Evolutionary conservation across 805 yeast genomes (phyloP), one percentile per base, ranked within the genome.

Genomic region (Candida saitoana): DNA sequence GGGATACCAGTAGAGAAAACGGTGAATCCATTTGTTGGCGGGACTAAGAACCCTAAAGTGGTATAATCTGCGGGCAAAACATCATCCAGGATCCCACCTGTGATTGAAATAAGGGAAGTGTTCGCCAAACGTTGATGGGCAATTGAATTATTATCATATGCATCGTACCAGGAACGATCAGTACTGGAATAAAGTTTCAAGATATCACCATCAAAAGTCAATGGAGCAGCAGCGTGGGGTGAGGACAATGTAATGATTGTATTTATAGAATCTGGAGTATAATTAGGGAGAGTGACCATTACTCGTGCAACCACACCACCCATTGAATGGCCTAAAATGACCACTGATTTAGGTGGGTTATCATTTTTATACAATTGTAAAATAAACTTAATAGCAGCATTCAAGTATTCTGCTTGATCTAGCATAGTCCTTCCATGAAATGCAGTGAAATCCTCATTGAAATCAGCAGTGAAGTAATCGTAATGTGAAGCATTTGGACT

Each of bases 231-330:
- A 1, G 90, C 78, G 58, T 93, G 98, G 0, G 99, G 99, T 0
- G 97, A 79, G 0, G 96, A 84, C 29, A 91, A 65, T 0, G 98
- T 90, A 17, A 90, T 49, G 12, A 91, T 83, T 0, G 96, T 83
- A 55, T 87, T 89, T 16, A 93, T 80, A 1, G 96, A 84, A 17
- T 74, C 77, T 3, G 75, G 75, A 1, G 69, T 53, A 57, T 87
- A 90, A 55, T 88, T 90, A 1, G 88, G 84, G 40, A 91, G 63
- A 0, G 95, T 80, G 5, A 87, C 73, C 79, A 90, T 79, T 0
- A 87, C 82, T 44, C 98, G 72, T 3, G 96, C 85, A 1, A 93
- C 98, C 14, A 91, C 77, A 2, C 99, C 99, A 33, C 99, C 99
- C 99, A 91, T 91, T 0, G 98, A 91, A 65, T 91, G 99, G 2